Base-by-base conservation (phyloP, 2,329 filamentous ascomycete species). In the Aspergillus udagawae region DNA sequence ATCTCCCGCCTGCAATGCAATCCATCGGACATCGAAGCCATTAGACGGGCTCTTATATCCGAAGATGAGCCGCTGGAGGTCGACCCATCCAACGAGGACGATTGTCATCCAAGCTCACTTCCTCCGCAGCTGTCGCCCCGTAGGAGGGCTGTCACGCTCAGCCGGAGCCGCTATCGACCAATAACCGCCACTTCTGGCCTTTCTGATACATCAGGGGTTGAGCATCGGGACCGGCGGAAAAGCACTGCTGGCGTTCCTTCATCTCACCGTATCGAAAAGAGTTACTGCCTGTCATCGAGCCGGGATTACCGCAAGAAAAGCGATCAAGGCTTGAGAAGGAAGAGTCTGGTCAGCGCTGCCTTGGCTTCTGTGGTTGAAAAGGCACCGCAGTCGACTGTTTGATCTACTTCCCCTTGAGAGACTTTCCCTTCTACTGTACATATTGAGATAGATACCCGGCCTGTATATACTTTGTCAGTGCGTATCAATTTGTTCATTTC, bases 1-100 rank as follows among this genome's bases (percentile, higher is more conserved):
- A 71, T 77, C 55, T 74, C 74, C 21, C 69, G 73, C 44, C 57
- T 77, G 17, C 75, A 77, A 60, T 77, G 73, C 59, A 70, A 70
- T 49, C 62, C 72, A 10, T 63, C 65, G 0, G 70, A 73, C 5
- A 52, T 75, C 3, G 75, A 77, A 17, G 70, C 72, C 25, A 65
- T 77, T 42, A 71, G 71, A 38, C 67, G 69, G n/a, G 71, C 72
- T 9, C 62, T 73, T 41, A 53, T 74, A 4, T 57, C 60, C 17
- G 65, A 71, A 1, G 70, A 73, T 20, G 62, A 66, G 28, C 61
- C 56, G 10, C 35, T 54, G 21, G 58, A 44, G 25, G 59, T 57
- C 29, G 51, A 55, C 45, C 58, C 53, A 14, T 55, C 54, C 56
- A 56, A 55, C n/a, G 64, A 65, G 45, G 72, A 74, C 25, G 70